phyloP scores from a whole-genome alignment of 345 rosid species.

The rapeseed (Brassica napus) region DNA sequence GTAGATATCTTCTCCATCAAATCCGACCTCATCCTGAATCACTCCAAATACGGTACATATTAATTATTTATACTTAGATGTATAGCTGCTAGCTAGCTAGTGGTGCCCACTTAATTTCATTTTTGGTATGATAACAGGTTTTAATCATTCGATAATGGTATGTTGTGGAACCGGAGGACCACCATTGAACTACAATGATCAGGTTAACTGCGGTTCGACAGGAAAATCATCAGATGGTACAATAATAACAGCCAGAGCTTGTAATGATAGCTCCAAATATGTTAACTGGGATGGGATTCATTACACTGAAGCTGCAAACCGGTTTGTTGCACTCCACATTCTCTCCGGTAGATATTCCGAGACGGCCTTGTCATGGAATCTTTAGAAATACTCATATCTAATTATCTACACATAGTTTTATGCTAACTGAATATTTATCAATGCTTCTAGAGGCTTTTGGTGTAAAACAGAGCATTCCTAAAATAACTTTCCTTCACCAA shows the following conservation, averaged over 20 bases:
- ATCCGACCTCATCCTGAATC: slow-evolving; percentile 47
- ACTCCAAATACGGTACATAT: slow-evolving; percentile 46
- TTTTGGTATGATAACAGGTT: slow-evolving; percentile 57
- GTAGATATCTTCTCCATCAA: slow-evolving; percentile 58
- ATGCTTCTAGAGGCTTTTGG: neutral
- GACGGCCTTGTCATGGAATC: slow-evolving; percentile 45
- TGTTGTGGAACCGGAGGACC: slow-evolving; percentile 96
- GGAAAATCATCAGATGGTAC: slow-evolving; percentile 59
- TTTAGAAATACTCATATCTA: neutral
- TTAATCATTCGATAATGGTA: slow-evolving; percentile 85
- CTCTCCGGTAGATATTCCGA: slow-evolving; percentile 81
- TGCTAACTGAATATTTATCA: neutral
- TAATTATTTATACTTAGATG: neutral
- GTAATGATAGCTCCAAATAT: slow-evolving; percentile 76
- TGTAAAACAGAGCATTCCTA: slow-evolving; percentile 4
- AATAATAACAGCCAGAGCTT: slow-evolving; percentile 56
- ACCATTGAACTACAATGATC: slow-evolving; percentile 73
- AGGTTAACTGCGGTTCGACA: slow-evolving; percentile 71
- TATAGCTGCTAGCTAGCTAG: neutral
- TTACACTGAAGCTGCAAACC: slow-evolving; percentile 91
- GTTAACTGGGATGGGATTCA: slow-evolving; percentile 98
- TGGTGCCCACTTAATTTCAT: neutral
- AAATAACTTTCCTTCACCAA: neutral
- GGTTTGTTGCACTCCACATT: slow-evolving; percentile 63
- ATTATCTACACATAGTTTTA: neutral